A percentile compares a stretch with the other conserved stretches of the same genome.
Conservation (phyloP, 495 filamentous ascomycete genomes). For the Chaetomium fimeti region DNA sequence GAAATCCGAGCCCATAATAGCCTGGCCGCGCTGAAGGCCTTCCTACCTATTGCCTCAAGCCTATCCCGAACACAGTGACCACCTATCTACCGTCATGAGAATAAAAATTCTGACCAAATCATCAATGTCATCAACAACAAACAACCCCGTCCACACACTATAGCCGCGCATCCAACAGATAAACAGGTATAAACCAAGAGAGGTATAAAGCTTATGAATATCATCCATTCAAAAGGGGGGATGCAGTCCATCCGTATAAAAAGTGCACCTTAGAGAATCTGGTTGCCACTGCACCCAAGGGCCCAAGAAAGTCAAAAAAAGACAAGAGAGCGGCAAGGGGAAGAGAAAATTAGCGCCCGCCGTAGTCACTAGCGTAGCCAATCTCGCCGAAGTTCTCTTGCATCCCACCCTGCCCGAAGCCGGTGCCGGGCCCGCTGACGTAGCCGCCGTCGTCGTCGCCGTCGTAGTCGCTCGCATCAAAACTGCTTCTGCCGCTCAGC, state of each 20-base stretch:
- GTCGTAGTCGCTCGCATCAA: constrained; percentile 79
- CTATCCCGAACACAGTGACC: background rate
- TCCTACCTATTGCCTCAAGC: background rate
- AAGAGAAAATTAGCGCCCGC: constrained; percentile 37
- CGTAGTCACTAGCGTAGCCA: constrained; percentile 55
- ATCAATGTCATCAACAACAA: constrained; percentile 11
- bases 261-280: background rate
- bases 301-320: background rate
- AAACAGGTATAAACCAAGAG: background rate
- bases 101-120: background rate
- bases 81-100: constrained; percentile 9
- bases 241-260: background rate
- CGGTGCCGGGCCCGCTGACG: constrained; percentile 53
- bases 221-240: background rate
- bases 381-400: constrained; percentile 51
- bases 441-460: constrained; percentile 60
- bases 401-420: constrained; percentile 51
- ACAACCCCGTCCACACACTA: background rate
- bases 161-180: background rate
- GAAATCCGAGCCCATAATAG: background rate
- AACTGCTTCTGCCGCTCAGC: constrained; percentile 78
- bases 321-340: background rate
- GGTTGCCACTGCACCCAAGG: background rate
- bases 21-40: background rate
- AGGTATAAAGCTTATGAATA: background rate